Percentiles rank a stretch among this genome's conserved stretches.
These are phyloP conservation scores for Ustilago curta DNA, from an alignment of 1,284 basidiomycete species.

Conservation along the genomic window DNA sequence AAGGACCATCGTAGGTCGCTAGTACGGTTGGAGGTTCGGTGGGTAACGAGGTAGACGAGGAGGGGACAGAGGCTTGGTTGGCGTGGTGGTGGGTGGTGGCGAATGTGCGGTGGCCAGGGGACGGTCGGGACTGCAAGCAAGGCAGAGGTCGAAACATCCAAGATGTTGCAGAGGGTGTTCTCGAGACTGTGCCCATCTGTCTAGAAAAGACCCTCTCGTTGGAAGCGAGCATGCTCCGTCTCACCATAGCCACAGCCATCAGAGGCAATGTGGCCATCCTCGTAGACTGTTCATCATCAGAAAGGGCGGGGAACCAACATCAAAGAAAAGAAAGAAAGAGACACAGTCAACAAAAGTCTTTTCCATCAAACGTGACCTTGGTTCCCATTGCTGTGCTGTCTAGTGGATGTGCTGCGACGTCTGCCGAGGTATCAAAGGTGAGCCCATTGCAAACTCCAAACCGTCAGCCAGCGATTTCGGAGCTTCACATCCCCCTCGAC, in stretches of 20 bases:
- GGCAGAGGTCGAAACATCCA: neutral
- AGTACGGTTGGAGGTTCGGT: slow-evolving; percentile 9
- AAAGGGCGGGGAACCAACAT: no score
- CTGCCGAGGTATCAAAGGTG: neutral
- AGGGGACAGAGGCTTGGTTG: slow-evolving; percentile 3
- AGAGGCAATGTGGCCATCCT: slow-evolving; percentile 6
- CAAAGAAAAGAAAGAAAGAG: slow-evolving; percentile 9
- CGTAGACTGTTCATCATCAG: slow-evolving; percentile 9
- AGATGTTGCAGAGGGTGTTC: no score
- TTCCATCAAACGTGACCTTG: neutral
- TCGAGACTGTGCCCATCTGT: neutral
- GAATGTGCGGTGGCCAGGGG: neutral
- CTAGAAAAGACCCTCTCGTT: neutral
- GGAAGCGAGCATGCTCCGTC: slow-evolving; percentile 8
- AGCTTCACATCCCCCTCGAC: slow-evolving; percentile 45
- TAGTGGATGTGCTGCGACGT: neutral
- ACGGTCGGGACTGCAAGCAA: neutral
- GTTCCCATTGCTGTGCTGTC: slow-evolving; percentile 29
- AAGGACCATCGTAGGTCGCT: slow-evolving; percentile 74
- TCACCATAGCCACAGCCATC: slow-evolving; percentile 4
- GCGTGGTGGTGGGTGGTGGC: neutral
- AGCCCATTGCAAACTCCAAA: slow-evolving; percentile 48
- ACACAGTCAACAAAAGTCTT: slow-evolving; percentile 36
- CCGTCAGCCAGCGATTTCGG: slow-evolving; percentile 51
- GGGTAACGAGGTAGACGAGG: neutral